Percentiles rank a stretch among this genome's conserved stretches.
Conservation (phyloP, 345 rosid species). For the Leavenworthia alabamica region DNA sequence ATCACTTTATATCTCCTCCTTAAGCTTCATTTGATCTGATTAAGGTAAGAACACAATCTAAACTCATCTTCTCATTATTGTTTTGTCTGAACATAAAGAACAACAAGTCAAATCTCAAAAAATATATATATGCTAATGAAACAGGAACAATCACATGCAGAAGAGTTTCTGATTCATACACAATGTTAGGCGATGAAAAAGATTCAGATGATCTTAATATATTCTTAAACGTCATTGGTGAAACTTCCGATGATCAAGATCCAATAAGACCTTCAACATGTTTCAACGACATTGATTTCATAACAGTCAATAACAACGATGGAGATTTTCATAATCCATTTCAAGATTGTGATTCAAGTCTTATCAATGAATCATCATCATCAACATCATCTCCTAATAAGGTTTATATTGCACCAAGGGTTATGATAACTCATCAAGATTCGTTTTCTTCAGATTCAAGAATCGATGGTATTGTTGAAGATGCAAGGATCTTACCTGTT, state of each 20-base stretch:
- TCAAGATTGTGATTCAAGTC: constrained; percentile 9
- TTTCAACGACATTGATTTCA: background rate
- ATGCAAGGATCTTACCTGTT: constrained; percentile 16
- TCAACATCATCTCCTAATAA: constrained; percentile 18
- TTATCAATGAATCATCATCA: constrained; percentile 1
- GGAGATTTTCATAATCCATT: constrained; percentile 17
- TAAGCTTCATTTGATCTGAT: background rate
- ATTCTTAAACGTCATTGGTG: constrained; percentile 30
- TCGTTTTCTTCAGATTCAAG: constrained; percentile 25
- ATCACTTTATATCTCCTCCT: background rate
- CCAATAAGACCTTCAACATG: background rate
- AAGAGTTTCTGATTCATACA: background rate
- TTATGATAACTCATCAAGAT: constrained; percentile 29
- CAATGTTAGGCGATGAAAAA: constrained; percentile 16
- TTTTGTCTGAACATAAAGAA: background rate
- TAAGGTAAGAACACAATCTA: background rate
- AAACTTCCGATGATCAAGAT: background rate
- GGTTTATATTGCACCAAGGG: constrained; percentile 32
- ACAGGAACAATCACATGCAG: background rate
- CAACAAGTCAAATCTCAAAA: background rate
- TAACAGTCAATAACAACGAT: background rate
- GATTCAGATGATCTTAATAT: constrained; percentile 21
- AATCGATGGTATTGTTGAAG: constrained; percentile 25
- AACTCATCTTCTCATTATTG: background rate
- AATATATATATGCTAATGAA: background rate